Evolutionary conservation across 768 basidiomycete genomes (phyloP).

Genomic region (Tulasnella calospora): DNA sequence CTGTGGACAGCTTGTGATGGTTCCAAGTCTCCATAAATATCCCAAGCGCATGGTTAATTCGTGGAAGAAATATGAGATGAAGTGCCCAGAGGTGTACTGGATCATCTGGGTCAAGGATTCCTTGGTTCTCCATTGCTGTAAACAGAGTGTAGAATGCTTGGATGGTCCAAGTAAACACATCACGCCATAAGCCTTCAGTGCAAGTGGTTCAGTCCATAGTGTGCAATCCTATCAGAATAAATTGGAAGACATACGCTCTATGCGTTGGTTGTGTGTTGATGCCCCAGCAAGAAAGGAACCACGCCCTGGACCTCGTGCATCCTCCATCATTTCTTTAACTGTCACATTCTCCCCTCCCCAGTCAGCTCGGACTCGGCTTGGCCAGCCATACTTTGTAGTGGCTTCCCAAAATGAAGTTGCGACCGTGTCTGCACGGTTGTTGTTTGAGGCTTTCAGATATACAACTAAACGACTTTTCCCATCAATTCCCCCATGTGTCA

Average conservation of each 20-base stretch:
- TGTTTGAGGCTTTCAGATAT: constrained; percentile 38
- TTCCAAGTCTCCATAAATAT: background rate
- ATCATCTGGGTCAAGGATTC: background rate
- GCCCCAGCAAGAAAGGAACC: constrained; percentile 1
- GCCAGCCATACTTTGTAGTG: background rate
- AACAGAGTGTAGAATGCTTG: background rate
- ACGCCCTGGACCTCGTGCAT: background rate
- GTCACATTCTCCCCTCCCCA: background rate
- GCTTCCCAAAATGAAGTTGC: constrained; percentile 30
- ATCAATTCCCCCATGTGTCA: constrained; percentile 44
- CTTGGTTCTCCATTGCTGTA: background rate
- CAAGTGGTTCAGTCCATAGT: background rate
- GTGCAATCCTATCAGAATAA: background rate
- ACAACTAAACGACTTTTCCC: constrained; percentile 40
- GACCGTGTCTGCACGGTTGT: constrained; percentile 42
- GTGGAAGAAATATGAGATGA: background rate
- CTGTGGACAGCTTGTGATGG: background rate
- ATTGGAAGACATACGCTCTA: background rate
- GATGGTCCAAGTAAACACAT: constrained; percentile 8
- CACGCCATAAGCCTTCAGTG: background rate
- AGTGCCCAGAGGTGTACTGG: background rate
- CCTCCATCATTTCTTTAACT: background rate
- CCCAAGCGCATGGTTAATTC: background rate
- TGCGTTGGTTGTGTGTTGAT: background rate
- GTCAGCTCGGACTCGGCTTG: background rate